Percentiles rank a stretch among this genome's conserved stretches.
Conservation (phyloP, 352 stramenopile genomes). For the Phytophthora tentaculata region DNA sequence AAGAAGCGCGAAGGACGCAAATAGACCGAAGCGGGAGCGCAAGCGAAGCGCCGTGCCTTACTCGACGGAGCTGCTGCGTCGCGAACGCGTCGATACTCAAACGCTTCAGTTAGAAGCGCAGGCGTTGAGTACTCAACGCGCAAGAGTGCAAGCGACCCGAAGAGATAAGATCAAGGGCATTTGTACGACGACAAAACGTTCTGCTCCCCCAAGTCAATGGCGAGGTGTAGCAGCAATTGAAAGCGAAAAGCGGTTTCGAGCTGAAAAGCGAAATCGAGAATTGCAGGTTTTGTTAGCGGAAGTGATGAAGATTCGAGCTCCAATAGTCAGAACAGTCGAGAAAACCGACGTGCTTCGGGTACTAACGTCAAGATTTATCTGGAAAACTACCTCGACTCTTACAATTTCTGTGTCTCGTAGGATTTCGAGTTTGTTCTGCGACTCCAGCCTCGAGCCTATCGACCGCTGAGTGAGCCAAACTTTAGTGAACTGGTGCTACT, state of each 20-base stretch:
- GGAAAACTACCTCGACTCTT: not conserved
- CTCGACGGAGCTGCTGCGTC: not conserved
- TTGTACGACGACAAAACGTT: not conserved
- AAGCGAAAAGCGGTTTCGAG: not conserved
- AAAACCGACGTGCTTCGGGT: conserved; percentile 12
- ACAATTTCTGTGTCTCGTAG: not conserved
- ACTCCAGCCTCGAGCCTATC: conserved; percentile 4
- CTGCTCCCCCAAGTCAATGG: not conserved
- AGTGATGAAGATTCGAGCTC: conserved; percentile 2
- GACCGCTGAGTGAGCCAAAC: not conserved
- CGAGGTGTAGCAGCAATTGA: not conserved
- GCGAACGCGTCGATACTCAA: not conserved
- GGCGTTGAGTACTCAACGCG: not conserved
- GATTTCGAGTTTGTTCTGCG: conserved; percentile 20
- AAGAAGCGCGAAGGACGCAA: too few relatives aligned
- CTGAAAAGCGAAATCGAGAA: conserved; percentile 24
- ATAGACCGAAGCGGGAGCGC: not conserved
- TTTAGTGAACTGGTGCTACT: conserved; percentile 12
- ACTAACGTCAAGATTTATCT: not conserved
- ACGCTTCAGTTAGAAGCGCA: not conserved
- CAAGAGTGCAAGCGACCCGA: not conserved
- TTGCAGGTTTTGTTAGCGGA: conserved; percentile 19
- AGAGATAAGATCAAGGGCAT: not conserved
- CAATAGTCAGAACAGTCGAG: conserved; percentile 2
- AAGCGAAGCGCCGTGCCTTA: not conserved